Percentiles rank a stretch among this genome's conserved stretches.
These are phyloP conservation scores for Isochrysis galbana DNA, from an alignment of 78 protist species.

Conservation along the genomic window DNA sequence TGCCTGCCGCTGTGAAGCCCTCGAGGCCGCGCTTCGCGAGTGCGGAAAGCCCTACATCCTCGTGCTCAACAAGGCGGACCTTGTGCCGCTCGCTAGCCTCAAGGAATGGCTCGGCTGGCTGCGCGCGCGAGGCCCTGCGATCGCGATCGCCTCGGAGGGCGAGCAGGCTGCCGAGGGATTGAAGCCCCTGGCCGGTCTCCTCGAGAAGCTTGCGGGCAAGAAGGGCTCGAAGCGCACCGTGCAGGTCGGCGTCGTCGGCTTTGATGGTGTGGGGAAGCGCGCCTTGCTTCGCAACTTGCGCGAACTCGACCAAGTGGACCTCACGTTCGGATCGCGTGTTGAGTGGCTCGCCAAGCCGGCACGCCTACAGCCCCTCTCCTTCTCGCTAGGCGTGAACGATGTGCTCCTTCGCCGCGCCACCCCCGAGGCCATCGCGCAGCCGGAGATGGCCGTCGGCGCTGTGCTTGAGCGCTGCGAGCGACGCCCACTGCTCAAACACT, in stretches of 20 bases:
- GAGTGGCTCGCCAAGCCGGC: too few species aligned
- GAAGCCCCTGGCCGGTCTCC: too few species aligned
- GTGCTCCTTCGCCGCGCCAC: not conserved
- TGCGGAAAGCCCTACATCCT: slow-evolving; percentile 72
- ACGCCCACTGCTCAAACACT: not conserved
- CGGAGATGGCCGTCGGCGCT: not conserved
- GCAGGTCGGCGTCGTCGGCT: not conserved
- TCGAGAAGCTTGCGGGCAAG: too few species aligned
- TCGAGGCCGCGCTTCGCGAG: slow-evolving; percentile 77
- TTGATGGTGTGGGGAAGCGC: not conserved
- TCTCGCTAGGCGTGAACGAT: not conserved
- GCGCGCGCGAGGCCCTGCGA: too few species aligned
- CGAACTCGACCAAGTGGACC: too few species aligned
- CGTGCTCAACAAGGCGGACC: slow-evolving; percentile 78
- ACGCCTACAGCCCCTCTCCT: not conserved
- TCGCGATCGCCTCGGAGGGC: too few species aligned
- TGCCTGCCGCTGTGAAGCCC: slow-evolving; percentile 79
- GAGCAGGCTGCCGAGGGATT: too few species aligned
- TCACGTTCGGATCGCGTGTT: too few species aligned
- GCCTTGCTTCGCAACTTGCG: not conserved
- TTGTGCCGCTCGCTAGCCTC: slow-evolving; percentile 56
- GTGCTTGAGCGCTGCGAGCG: slow-evolving; percentile 1
- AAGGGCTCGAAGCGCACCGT: too few species aligned
- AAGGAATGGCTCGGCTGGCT: slow-evolving; percentile 80
- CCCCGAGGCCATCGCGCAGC: not conserved